phyloP scores from a whole-genome alignment of 805 yeast genomes.

The Kazachstania psychrophila region DNA sequence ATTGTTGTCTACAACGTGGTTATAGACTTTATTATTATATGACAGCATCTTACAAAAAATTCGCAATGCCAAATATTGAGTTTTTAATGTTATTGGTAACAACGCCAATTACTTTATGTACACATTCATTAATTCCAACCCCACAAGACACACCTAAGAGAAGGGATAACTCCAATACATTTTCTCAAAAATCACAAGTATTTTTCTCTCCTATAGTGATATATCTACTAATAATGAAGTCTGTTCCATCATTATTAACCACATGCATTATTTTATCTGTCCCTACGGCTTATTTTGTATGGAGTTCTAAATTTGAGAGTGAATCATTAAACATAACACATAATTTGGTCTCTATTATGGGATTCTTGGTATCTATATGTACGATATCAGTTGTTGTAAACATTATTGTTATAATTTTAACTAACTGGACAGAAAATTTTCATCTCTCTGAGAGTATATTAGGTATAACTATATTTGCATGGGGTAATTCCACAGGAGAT shows the following conservation, averaged over 20 bases:
- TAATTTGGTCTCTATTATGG: conserved; percentile 34
- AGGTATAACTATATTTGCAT: conserved; percentile 81
- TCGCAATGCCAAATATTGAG: conserved; percentile 10
- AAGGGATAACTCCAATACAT: neutral
- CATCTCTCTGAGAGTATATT: conserved; percentile 66
- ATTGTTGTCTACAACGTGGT: conserved; percentile 1
- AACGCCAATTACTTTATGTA: conserved; percentile 15
- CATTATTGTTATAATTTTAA: conserved; percentile 49
- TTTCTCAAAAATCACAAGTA: conserved; percentile 3
- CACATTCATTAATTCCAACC: conserved; percentile 15
- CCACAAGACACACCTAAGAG: conserved; percentile 1
- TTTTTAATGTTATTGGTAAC: conserved; percentile 15
- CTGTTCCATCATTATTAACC: neutral
- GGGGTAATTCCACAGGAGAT: conserved; percentile 91
- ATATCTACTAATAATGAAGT: neutral
- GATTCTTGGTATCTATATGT: conserved; percentile 57
- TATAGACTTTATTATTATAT: conserved; percentile 7
- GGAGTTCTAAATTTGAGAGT: neutral
- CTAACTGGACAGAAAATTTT: conserved; percentile 49
- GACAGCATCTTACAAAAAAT: conserved; percentile 4
- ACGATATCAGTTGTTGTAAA: conserved; percentile 46
- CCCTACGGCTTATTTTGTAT: neutral
- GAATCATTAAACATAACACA: neutral
- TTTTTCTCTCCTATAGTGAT: conserved; percentile 6
- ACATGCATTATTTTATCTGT: neutral